Conservation (phyloP, 768 basidiomycete species). For the Calocera viscosa region DNA sequence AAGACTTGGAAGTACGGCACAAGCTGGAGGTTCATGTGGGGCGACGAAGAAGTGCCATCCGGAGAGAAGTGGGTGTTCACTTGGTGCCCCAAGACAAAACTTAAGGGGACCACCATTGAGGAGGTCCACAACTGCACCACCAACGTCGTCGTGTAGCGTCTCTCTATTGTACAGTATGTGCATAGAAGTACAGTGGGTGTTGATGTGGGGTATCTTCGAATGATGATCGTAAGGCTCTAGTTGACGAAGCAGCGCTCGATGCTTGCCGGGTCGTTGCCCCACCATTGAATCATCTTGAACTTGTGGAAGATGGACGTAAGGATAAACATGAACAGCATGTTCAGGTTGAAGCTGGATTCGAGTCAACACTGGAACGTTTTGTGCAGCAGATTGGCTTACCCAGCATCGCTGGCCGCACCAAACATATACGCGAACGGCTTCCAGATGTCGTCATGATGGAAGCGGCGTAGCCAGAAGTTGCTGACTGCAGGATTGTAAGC, state of each 20-base stretch:
- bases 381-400: neutral
- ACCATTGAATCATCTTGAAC: slow-evolving; percentile 3
- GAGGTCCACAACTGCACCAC: neutral
- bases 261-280: neutral
- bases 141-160: neutral
- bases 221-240: neutral
- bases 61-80: slow-evolving; percentile 4
- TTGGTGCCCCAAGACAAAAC: neutral
- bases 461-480: neutral
- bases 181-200: neutral
- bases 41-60: neutral
- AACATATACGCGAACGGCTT: slow-evolving; percentile 6
- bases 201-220: neutral
- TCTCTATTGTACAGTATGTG: neutral
- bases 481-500: neutral
- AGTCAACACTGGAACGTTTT: neutral
- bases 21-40: neutral
- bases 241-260: neutral
- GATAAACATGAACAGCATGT: slow-evolving; percentile 7
- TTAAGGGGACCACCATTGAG: neutral
- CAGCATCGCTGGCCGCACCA: slow-evolving; percentile 1
- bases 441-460: slow-evolving; percentile 2
- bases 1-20: neutral
- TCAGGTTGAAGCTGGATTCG: neutral
- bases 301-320: slow-evolving; percentile 5